Base-by-base conservation (phyloP, 2,329 filamentous ascomycete genomes). In the Beauveria australis region DNA sequence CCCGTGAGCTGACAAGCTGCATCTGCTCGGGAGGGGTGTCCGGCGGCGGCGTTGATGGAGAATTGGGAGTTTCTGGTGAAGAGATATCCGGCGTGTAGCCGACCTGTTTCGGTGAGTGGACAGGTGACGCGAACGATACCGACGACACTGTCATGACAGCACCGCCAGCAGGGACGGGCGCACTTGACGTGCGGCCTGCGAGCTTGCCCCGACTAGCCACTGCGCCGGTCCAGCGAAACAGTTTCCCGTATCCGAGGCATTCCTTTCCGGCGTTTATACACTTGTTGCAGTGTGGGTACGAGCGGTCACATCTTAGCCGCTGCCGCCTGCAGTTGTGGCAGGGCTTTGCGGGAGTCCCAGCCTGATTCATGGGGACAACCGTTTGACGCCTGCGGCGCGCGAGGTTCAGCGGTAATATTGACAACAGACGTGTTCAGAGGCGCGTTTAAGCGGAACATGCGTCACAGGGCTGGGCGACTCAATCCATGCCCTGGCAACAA, bases 271-370 rank as follows among this genome's bases (percentile, higher is more conserved):
- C 73, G 47, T 73, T 73, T 57, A 72, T 66, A 63, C 80, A 82
- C 72, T 82, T 82, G 66, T 77, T 75, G 69, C 80, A 82, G 63
- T 76, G 74, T 54, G 80, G 80, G 49, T 78, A 71, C 41, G 79
- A 76, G 55, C 78, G 75, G 66, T 83, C 80, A 70, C 80, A 83
- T 64, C 78, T 78, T 68, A 81, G 77, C 60, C 80, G 76, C 63
- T 76, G 76, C 59, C 79, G 78, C 56, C 80, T 77, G 69, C 80
- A 83, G 71, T 81, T 82, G 72, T 83, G 80, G 67, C 80, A 83
- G 48, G 72, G 68, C 64, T 75, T 75, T 55, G 67, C 64, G 43
- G 69, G 67, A 59, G 68, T 64, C 55, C 63, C 65, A 62, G 66
- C 54, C 41, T 51, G 51, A 30, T 14, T 40, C 62, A 64, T 48